Percentiles rank a stretch among this genome's conserved stretches.
Evolutionary conservation across 177 flowering plant species (phyloP).

Genomic region (Vitis hybrid): DNA sequence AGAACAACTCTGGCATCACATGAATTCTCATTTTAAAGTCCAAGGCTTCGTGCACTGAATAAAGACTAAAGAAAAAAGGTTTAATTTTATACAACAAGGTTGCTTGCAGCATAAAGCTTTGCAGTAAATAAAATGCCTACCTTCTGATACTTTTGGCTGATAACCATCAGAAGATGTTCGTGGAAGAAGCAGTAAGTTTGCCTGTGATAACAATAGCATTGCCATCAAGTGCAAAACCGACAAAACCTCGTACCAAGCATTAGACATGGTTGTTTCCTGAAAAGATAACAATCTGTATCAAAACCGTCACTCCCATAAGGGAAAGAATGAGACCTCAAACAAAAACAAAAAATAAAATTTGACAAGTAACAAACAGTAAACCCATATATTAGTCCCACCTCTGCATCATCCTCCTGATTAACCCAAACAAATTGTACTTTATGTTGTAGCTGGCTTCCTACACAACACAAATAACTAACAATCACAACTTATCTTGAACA

Average conservation of each 20-base stretch:
- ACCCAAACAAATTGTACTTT: conserved; percentile 85
- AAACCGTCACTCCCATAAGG: conserved; percentile 1
- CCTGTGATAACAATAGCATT: conserved; percentile 76
- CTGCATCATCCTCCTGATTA: conserved; percentile 89
- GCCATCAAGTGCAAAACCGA: conserved; percentile 95
- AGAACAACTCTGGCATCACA: neutral
- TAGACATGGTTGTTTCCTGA: conserved; percentile 84
- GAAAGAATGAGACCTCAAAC: neutral
- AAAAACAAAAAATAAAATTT: neutral
- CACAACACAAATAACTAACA: conserved; percentile 20
- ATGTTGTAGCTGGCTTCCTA: conserved; percentile 80
- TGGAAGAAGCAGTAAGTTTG: conserved; percentile 82
- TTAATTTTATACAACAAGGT: neutral
- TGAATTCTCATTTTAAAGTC: neutral
- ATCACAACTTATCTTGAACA: conserved; percentile 6
- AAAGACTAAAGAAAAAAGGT: neutral
- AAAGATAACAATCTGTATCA: conserved; percentile 18
- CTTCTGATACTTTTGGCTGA: conserved; percentile 93
- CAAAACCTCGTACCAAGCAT: conserved; percentile 94
- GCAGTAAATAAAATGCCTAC: conserved; percentile 34
- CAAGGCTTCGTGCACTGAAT: neutral
- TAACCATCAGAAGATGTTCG: conserved; percentile 78
- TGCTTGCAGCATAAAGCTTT: neutral
- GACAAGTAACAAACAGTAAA: neutral
- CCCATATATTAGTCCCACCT: conserved; percentile 43